Evolutionary conservation across 192 early-diverging fungal species (phyloP), one percentile per base, ranked within the genome.

Genomic region (Entomortierella lignicola): DNA sequence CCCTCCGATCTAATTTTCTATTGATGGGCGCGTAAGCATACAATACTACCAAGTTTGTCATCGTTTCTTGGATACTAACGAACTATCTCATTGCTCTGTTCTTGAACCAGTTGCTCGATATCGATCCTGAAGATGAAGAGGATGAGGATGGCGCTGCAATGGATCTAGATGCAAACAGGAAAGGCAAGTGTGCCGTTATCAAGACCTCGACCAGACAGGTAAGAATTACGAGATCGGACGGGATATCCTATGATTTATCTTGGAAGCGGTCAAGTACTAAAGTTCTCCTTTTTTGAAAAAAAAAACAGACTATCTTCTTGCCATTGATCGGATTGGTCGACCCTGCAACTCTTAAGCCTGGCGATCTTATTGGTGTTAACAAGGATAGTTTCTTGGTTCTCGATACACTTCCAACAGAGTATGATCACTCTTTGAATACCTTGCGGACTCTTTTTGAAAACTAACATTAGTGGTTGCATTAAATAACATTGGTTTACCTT

Each of bases 261-360:
- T 54, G 18, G 23, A 26, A 12, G 26, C 20, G 18, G 6, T 29
- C 15, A 27, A 54, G 18, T 47, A 12, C 12, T 47, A 27, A 54
- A 25, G 18, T 25, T 27, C 27, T 27, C 32, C 25, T 56, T n/a
- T n/a, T n/a, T n/a, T n/a, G n/a, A n/a, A n/a, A n/a, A 2, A 23
- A 17, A 20, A 20, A n/a, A 29, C 55, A 97, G 90, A 97, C 96
- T 2, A 93, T 99, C 60, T 99, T 98, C 69, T 86, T 99, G 77
- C 98, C 98, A 12, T 90, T 99, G 85, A 93, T 99, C 61, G 98
- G 98, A 44, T 88, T 99, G 51, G 98, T 99, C 48, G 96, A 98
- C 42, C 83, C 94, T 39, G 84, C 88, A 27, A 90, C 91, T 57
- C 86, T 99, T 55, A 96, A 92, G 69, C 96, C 98, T n/a, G 95